Base-by-base conservation (phyloP, 345 rosid species). In the Luvunga scandens region DNA sequence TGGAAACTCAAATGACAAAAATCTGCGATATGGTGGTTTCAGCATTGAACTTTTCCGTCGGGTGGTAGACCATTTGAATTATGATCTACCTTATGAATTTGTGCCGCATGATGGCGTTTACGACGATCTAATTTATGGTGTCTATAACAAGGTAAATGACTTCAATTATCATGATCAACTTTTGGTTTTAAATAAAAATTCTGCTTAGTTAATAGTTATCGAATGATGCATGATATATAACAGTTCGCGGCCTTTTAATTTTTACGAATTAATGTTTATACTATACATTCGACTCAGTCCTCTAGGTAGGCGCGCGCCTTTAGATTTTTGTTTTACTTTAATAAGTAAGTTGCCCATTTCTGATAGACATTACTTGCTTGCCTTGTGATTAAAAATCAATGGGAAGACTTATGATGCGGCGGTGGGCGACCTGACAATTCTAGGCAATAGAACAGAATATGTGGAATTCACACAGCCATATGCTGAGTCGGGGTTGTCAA, bases 391-490 rank as follows among this genome's bases (percentile, higher is more conserved):
- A 19, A 63, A 75, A 24, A 48, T 28, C 39, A 10, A 62, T 31
- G 22, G 69, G 12, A 48, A 89, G 89, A 83, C 81, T 6, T 86
- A 66, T 22, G 84, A 81, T 42, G 86, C 85, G 0, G 81, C 78
- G 0, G 78, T 88, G 2, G 91, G 91, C 0, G 93, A 89, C 63
- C n/a, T 88, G 28, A 87, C 92, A 5, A 88, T 89, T 38, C 76
- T 86, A 60, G 78, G 82, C 5, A 16, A 77, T 12, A 87, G 93
- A 72, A 31, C 77, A 19, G 38, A 86, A 4, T 24, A 57, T 0
- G 90, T 88, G 25, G 89, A 86, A 19, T 90, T 90, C 65, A 81
- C 91, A 1, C 90, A 85, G 14, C 89, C 93, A 16, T 90, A 72
- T 25, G 75, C 75, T 10, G 91, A 84, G 78, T 88, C 91, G 6